Evolutionary conservation across 2,329 filamentous ascomycete genomes (phyloP).

Genomic region (Talaromyces sp.): DNA sequence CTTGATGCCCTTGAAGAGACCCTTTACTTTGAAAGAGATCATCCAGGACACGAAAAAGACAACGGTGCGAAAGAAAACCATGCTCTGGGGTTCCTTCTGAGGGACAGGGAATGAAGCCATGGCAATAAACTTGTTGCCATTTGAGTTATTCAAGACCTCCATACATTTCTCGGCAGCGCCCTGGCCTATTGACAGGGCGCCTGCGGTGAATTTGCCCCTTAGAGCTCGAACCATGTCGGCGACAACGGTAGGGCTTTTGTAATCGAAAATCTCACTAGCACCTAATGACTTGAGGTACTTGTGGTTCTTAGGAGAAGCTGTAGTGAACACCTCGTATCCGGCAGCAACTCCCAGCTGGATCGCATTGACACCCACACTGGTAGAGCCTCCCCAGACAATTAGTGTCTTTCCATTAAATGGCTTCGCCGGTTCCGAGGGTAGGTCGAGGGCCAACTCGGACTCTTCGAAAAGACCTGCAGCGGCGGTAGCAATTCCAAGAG

Average conservation of each 20-base stretch:
- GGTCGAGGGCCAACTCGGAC: constrained; percentile 1
- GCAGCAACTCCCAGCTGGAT: constrained; percentile 45
- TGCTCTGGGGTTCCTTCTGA: constrained; percentile 1
- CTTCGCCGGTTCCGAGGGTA: constrained; percentile 35
- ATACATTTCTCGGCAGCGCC: constrained; percentile 6
- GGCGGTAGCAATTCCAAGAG: constrained; percentile 29
- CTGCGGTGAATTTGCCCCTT: constrained; percentile 8
- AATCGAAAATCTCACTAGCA: constrained; percentile 27
- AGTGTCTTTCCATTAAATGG: constrained; percentile 44
- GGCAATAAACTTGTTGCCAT: constrained; percentile 8
- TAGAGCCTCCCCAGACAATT: constrained; percentile 46
- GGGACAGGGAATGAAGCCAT: constrained; percentile 5
- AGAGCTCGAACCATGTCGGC: constrained; percentile 8
- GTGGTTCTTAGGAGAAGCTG: constrained; percentile 48
- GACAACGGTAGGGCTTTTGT: constrained; percentile 9
- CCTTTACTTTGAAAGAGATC: constrained; percentile 5
- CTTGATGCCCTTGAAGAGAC: constrained; percentile 7
- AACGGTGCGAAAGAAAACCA: constrained; percentile 3
- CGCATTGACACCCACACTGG: constrained; percentile 50
- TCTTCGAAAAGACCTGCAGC: constrained; percentile 19
- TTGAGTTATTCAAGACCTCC: not conserved
- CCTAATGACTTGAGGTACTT: constrained; percentile 29
- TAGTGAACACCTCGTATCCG: constrained; percentile 50
- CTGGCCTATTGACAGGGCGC: constrained; percentile 4
- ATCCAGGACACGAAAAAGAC: constrained; percentile 6